Evolutionary conservation across 2,329 filamentous ascomycete genomes (phyloP), one percentile per base, ranked within the genome.

Genomic region (Drechslera avenae): DNA sequence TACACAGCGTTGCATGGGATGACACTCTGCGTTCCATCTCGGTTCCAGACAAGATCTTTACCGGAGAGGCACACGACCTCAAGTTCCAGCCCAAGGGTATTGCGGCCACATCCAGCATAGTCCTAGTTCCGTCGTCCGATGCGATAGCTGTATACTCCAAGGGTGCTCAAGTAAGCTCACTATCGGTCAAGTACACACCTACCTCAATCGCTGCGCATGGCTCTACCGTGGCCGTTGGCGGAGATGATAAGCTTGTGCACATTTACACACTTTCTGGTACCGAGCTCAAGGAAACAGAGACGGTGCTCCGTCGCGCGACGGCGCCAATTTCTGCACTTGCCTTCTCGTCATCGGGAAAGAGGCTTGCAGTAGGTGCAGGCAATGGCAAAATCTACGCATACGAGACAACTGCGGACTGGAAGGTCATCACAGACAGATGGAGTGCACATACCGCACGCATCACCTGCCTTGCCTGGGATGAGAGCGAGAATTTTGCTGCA

Each of bases 1-100:
- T 91, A n/a, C 92, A 90, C 76, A 93, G 87, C 66, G 89, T 93
- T 45, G 92, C 87, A 57, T 99, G 93, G 94, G 94, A 99, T 69
- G 94, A 99, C 72, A 91, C 87, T 1, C 79, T 97, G 30, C 87
- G 91, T 56, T 87, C 84, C 35, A 81, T 95, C 30, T 91, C 96
- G 59, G 81, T 88, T 51, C 81, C 85, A 1, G 84, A 87, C 44
- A 87, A 85, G 65, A 89, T 86, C 0, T 97, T 95, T 72, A 81
- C 86, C 5, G 90, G 89, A 47, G 80, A 81, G 41, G 79, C 84
- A 1, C 76, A 81, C 26, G 87, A 88, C 67, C 82, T 96, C 16
- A 80, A 84, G 2, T 87, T 86, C 14, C 94, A 97, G 68, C 94
- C 94, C 2, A 93, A 89, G 73, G 88, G 86, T 31, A 77, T 92